Percentiles rank a stretch among this genome's conserved stretches.
Evolutionary conservation across 1,284 basidiomycete species (phyloP).

Genomic region (Cutaneotrichosporon mucoides): DNA sequence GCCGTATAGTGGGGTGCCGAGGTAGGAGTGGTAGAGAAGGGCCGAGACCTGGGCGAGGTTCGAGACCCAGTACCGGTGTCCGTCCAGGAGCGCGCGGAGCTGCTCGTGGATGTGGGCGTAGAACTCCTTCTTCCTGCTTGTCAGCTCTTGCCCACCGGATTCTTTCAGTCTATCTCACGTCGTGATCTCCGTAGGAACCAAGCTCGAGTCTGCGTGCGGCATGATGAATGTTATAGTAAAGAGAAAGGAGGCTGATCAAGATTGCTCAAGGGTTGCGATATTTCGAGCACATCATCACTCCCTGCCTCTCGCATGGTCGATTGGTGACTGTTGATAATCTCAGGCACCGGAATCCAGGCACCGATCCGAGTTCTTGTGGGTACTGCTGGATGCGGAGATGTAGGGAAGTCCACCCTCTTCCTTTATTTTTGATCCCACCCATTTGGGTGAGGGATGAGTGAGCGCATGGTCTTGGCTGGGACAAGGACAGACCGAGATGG

Average conservation of each 20-base stretch:
- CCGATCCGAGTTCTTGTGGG: background rate
- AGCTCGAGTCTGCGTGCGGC: conserved; percentile 77
- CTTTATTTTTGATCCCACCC: background rate
- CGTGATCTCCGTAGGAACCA: conserved; percentile 63
- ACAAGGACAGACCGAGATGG: too few species aligned
- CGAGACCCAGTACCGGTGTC: conserved; percentile 76
- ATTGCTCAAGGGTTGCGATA: background rate
- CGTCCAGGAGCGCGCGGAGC: conserved; percentile 60
- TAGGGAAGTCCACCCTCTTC: background rate
- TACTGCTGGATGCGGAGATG: background rate
- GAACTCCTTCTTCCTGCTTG: conserved; percentile 60
- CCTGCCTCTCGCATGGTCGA: too few species aligned
- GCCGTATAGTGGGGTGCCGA: conserved; percentile 64
- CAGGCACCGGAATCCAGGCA: background rate
- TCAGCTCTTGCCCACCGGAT: too few species aligned
- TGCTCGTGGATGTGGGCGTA: conserved; percentile 70
- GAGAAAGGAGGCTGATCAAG: background rate
- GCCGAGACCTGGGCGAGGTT: conserved; percentile 78
- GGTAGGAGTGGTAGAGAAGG: conserved; percentile 69
- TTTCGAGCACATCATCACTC: background rate
- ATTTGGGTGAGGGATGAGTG: too few species aligned
- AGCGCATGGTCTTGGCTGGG: too few species aligned
- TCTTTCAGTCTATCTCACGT: conserved; percentile 45
- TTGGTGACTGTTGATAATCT: too few species aligned
- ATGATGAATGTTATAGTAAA: conserved; percentile 50